Base-by-base conservation (phyloP, 2,329 filamentous ascomycete species). In the Microsporum canis region DNA sequence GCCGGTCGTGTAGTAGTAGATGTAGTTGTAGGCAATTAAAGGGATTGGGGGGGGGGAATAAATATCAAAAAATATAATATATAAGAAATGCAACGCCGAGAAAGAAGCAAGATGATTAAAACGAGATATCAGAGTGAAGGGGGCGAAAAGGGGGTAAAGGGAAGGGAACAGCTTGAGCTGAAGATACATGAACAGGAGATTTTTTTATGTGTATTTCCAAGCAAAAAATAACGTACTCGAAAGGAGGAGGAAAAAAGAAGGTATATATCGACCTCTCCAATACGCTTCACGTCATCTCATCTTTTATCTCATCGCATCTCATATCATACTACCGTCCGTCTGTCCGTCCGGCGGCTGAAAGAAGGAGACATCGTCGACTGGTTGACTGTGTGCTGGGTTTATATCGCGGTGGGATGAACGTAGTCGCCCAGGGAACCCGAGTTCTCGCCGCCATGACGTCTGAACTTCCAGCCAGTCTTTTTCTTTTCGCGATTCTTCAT, bases 401-500 rank as follows among this genome's bases (percentile, higher is more conserved):
- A 64, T 36, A 64, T 51, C 63, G 72, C 73, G 29, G 68, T 72
- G 58, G 72, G 70, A 59, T 75, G 72, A 58, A 75, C 62, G 31
- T 76, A 63, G 63, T 76, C 73, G 7, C 72, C 71, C 57, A 76
- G 67, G 2, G 49, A 29, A 8, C 49, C 49, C 4, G 27, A 3
- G 5, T 53, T 8, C 12, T 33, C 49, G 17, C 66, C 68, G 2
- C 68, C 70, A 38, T 68, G 71, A 63, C 74, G 77, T 64, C 76
- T 77, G 62, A 76, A 63, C 58, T 75, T 77, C 77, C 77, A 78
- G 62, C 68, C 72, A 65, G 68, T 76, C 69, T 77, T 77, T 68
- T 78, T 79, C 66, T 77, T 77, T 60, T 79, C 77, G 59, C 77
- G 74, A 63, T 74, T 76, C 68, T 76, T 76, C 71, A 75, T 75